These are phyloP conservation scores for Lasiosphaeris hirsuta DNA, from an alignment of 495 filamentous ascomycete species.

Conservation along the genomic window DNA sequence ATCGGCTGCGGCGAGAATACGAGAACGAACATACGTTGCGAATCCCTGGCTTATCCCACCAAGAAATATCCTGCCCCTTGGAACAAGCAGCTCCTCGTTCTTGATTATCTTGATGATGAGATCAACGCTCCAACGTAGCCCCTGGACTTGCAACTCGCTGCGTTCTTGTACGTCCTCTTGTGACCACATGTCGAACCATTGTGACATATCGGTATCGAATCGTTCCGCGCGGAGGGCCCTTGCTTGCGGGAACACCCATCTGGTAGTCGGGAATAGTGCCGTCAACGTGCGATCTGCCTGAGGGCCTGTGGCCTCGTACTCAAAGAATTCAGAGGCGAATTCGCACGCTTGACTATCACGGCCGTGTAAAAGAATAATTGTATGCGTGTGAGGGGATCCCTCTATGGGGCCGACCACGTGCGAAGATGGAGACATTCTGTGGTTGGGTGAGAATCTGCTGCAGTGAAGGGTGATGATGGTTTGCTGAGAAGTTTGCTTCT, in stretches of 20 bases:
- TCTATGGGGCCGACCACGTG: background rate
- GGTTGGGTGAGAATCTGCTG: too few relatives aligned
- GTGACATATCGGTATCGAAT: background rate
- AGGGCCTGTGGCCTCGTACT: background rate
- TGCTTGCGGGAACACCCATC: slow-evolving; percentile 2
- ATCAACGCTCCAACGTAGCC: background rate
- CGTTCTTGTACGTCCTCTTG: background rate
- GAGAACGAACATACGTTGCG: slow-evolving; percentile 1
- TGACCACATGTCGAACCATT: slow-evolving; percentile 11
- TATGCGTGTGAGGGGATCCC: background rate
- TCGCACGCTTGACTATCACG: background rate
- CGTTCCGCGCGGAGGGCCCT: background rate
- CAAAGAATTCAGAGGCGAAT: background rate
- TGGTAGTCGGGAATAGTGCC: background rate
- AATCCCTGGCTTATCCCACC: slow-evolving; percentile 6
- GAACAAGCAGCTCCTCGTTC: background rate
- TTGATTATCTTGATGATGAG: background rate
- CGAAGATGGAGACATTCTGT: background rate
- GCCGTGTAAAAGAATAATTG: background rate
- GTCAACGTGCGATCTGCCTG: background rate
- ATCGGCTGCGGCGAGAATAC: background rate
- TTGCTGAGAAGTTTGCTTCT: too few relatives aligned
- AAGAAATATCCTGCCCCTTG: background rate
- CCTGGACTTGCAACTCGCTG: background rate
- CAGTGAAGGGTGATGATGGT: too few relatives aligned